These are phyloP conservation scores for cucumber (Cucumis sativus) DNA, from an alignment of 306 rosid species.

Conservation along the genomic window Cucumber_9930_V3 NC_026657.2:3132501-3133000, in stretches of 20 bases:
- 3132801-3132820: slow-evolving; percentile 42
- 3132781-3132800: slow-evolving; percentile 2
- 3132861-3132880: slow-evolving; percentile 14
- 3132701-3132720: slow-evolving; percentile 71
- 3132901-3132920: slow-evolving; percentile 54
- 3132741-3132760: background rate
- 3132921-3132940: slow-evolving; percentile 80
- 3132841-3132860: slow-evolving; percentile 42
- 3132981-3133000: slow-evolving; percentile 62
- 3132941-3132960: slow-evolving; percentile 79
- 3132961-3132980: slow-evolving; percentile 89
- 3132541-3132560: background rate
- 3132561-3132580: slow-evolving; percentile 12
- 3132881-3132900: slow-evolving; percentile 64
- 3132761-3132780: background rate
- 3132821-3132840: slow-evolving; percentile 55
- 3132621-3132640: slow-evolving; percentile 18
- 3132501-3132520: background rate
- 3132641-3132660: slow-evolving; percentile 71
- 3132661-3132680: slow-evolving; percentile 91
- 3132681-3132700: slow-evolving; percentile 64
- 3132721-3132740: slow-evolving; percentile 28
- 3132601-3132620: slow-evolving; percentile 20
- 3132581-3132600: slow-evolving; percentile 53
- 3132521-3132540: background rate